Evolutionary conservation across 768 basidiomycete genomes (phyloP), one percentile per base, ranked within the genome.

Genomic region (Kwoniella botswanensis): DNA sequence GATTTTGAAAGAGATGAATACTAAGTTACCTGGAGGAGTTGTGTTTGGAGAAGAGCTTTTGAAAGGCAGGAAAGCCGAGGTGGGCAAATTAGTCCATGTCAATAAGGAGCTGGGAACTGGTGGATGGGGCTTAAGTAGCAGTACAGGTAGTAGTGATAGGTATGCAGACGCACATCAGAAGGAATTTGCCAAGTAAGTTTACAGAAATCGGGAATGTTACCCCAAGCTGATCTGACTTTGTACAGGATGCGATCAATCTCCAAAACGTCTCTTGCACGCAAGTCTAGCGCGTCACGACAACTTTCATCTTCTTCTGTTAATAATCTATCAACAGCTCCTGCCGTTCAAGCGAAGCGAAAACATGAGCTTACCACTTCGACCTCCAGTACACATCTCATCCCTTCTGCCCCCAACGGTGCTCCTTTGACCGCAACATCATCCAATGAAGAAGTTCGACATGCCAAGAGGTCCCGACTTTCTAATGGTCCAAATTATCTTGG

Each of bases 141-240:
- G 62, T 29, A 55, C 52, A 13, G 65, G 63, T 13, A 62, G 46
- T 24, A 64, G 66, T 29, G 77, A 78, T 63, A 70, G 82, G n/a
- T 83, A 71, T 64, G 80, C 79, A 4, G 71, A 76, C 12, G 76
- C 73, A 4, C 82, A 83, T 69, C 65, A 78, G 54, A 73, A 70
- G 46, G 78, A 82, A 55, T 83, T 83, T 61, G 74, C 79, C 13
- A 82, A 75, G 82, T 83, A 56, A 54, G 82, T 70, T 11, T 42
- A 24, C 17, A 12, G 10, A 43, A 43, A 17, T n/a, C 21, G 12
- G 4, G 29, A 10, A n/a, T 29, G 9, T 18, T 11, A n/a, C 17
- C 17, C 7, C 35, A 52, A 52, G 52, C 63, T 54, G 26, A 60
- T 61, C 46, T 26, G 52, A 24, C 42, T 46, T 24, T 11, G 26